phyloP scores from a whole-genome alignment of 192 early-diverging fungal genomes.

The Coemansia sp. region DNA sequence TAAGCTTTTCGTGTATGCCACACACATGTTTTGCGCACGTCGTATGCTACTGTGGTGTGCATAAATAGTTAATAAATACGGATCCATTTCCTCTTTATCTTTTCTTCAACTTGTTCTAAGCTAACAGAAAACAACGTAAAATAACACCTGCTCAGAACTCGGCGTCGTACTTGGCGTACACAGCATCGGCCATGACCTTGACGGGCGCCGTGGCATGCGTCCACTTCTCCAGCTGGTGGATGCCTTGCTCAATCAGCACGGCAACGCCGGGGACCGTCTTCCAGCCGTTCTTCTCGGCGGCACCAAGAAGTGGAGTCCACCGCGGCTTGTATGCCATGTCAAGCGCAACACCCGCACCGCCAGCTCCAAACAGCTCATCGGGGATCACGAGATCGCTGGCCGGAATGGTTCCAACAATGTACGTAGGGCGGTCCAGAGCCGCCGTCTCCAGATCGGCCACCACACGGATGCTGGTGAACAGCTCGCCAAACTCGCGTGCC shows the following conservation, averaged over 20 bases:
- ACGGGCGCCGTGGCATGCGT: constrained; percentile 50
- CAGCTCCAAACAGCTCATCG: constrained; percentile 50
- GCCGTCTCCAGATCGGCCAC: constrained; percentile 53
- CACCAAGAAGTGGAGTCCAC: constrained; percentile 77
- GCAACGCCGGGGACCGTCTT: constrained; percentile 78
- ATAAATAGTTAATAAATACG: too few relatives aligned
- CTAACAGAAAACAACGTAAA: too few relatives aligned
- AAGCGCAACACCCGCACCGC: constrained; percentile 69
- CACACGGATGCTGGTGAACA: constrained; percentile 55
- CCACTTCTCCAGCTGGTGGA: constrained; percentile 89
- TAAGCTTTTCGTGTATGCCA: too few relatives aligned
- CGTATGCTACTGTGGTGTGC: too few relatives aligned
- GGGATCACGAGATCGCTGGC: constrained; percentile 66
- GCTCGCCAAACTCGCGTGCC: constrained; percentile 57
- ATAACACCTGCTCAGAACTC: constrained; percentile 18
- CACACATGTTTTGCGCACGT: too few relatives aligned
- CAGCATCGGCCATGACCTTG: constrained; percentile 39
- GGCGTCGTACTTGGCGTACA: constrained; percentile 38
- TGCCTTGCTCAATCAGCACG: constrained; percentile 89
- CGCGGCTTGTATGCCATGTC: constrained; percentile 95
- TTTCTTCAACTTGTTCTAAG: too few relatives aligned
- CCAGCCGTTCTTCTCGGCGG: constrained; percentile 61
- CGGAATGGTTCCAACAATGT: constrained; percentile 88
- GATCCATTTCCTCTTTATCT: too few relatives aligned
- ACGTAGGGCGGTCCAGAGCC: constrained; percentile 38